phyloP scores from a whole-genome alignment of 2,329 filamentous ascomycete genomes.

The Diplodia seriata region DNA sequence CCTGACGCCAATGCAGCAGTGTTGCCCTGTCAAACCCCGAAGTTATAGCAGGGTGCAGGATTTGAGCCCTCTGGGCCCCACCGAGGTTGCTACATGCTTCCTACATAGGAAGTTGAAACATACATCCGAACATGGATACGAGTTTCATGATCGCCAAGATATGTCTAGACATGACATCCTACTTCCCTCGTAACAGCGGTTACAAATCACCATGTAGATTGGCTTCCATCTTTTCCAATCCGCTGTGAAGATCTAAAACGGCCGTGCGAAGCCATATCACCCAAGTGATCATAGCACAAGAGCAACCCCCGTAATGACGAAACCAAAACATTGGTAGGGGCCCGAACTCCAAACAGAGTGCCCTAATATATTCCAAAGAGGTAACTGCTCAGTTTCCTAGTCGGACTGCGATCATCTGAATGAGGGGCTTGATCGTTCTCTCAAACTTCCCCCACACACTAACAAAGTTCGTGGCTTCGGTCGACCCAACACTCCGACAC shows the following conservation, averaged over 20 bases:
- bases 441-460: not conserved
- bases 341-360: not conserved
- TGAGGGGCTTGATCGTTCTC: not conserved
- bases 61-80: too few relatives aligned
- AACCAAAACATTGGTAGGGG: not conserved
- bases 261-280: not conserved
- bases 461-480: not conserved
- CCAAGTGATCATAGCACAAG: not conserved
- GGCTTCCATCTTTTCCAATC: too few relatives aligned
- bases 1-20: not conserved
- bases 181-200: too few relatives aligned
- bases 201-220: too few relatives aligned
- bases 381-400: not conserved
- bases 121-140: too few relatives aligned
- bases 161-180: too few relatives aligned
- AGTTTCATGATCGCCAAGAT: too few relatives aligned
- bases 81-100: too few relatives aligned
- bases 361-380: not conserved
- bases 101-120: too few relatives aligned
- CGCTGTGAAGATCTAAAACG: not conserved
- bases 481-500: not conserved
- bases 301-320: not conserved
- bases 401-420: too few relatives aligned
- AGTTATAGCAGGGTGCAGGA: too few relatives aligned
- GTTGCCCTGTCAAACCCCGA: not conserved